These are phyloP conservation scores for Aspergillus eucalypticola DNA, from an alignment of 2,329 filamentous ascomycete species.

Conservation along the genomic window DNA sequence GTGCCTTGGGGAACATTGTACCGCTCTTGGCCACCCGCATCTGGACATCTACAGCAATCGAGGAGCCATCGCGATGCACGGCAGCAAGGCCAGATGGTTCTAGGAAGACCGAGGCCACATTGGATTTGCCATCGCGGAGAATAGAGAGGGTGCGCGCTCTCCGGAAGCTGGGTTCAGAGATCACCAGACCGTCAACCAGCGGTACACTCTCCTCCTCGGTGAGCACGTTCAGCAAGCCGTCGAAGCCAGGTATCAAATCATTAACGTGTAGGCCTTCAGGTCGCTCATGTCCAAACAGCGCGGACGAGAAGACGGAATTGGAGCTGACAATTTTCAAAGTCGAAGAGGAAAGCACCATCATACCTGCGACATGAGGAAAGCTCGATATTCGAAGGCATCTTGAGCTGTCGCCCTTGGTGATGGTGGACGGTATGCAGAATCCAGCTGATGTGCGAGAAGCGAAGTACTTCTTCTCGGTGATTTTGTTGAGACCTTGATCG, in stretches of 20 bases:
- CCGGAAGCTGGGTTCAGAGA: slow-evolving; percentile 93
- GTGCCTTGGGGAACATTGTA: slow-evolving; percentile 60
- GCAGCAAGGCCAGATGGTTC: slow-evolving; percentile 82
- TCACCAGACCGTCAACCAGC: slow-evolving; percentile 88
- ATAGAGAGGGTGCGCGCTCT: slow-evolving; percentile 82
- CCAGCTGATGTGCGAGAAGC: slow-evolving; percentile 76
- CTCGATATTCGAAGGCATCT: slow-evolving; percentile 82
- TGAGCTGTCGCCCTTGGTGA: slow-evolving; percentile 70
- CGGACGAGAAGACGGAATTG: slow-evolving; percentile 90
- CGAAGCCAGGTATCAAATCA: slow-evolving; percentile 82
- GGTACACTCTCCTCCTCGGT: slow-evolving; percentile 83
- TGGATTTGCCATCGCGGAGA: slow-evolving; percentile 76
- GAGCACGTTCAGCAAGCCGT: slow-evolving; percentile 76
- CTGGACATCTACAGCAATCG: slow-evolving; percentile 92
- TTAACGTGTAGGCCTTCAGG: slow-evolving; percentile 79
- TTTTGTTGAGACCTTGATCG: slow-evolving; percentile 74
- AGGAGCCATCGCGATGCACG: slow-evolving; percentile 84
- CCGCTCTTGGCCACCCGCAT: slow-evolving; percentile 95
- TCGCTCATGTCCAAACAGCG: slow-evolving; percentile 84
- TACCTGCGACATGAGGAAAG: slow-evolving; percentile 95
- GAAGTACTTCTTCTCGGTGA: slow-evolving; percentile 73
- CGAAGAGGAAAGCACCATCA: slow-evolving; percentile 83
- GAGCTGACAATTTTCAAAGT: slow-evolving; percentile 82
- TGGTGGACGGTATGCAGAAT: slow-evolving; percentile 79
- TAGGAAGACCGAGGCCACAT: slow-evolving; percentile 76